These are phyloP conservation scores for Celoporthe dispersa DNA, from an alignment of 2,329 filamentous ascomycete species.

Conservation along the genomic window DNA sequence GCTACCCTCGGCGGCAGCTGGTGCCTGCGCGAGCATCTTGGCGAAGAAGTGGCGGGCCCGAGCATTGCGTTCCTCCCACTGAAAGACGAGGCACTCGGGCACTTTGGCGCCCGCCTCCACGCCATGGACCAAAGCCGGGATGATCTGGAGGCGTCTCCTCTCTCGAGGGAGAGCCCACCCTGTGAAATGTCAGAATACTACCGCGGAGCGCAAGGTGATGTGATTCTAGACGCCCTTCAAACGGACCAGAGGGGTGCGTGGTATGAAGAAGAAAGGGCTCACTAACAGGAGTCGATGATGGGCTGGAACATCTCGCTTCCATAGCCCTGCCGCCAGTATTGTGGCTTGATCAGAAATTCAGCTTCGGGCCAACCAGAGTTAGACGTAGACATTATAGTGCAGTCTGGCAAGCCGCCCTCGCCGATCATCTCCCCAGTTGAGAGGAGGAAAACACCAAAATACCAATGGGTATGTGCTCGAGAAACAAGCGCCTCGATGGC, in stretches of 20 bases:
- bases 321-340: constrained; percentile 26
- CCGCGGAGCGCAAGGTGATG: background rate
- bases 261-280: background rate
- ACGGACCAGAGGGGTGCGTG: background rate
- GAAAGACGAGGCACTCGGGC: constrained; percentile 22
- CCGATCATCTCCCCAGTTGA: constrained; percentile 37
- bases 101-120: constrained; percentile 18
- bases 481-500: constrained; percentile 15
- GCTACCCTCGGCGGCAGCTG: constrained; percentile 9
- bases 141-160: constrained; percentile 24
- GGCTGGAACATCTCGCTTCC: constrained; percentile 28
- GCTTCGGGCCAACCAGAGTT: constrained; percentile 26
- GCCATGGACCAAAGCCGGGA: constrained; percentile 7
- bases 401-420: constrained; percentile 35
- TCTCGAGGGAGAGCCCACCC: constrained; percentile 28
- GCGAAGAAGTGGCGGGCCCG: constrained; percentile 18
- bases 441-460: constrained; percentile 35
- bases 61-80: constrained; percentile 22
- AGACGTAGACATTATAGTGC: constrained; percentile 21
- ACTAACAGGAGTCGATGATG: constrained; percentile 17
- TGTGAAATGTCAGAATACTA: background rate
- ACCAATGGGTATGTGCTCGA: constrained; percentile 28
- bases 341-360: constrained; percentile 25
- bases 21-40: constrained; percentile 15
- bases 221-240: background rate